Base-by-base conservation (phyloP, 73 alveolate genomes). In the Breviolum minutum region DNA sequence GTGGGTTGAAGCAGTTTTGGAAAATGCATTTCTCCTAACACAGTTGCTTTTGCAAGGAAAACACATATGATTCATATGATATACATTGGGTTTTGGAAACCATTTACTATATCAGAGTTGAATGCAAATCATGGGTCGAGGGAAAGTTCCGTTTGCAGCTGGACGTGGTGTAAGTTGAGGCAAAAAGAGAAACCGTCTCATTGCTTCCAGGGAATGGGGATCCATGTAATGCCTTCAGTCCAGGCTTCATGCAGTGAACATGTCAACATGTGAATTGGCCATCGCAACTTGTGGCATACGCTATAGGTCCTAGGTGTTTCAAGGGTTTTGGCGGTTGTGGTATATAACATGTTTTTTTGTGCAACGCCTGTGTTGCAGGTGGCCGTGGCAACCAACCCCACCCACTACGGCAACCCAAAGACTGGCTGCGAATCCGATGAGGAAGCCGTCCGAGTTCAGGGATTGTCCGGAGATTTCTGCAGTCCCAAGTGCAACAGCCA, bases 381-480 rank as follows among this genome's bases (percentile, higher is more conserved):
- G 86, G 98, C 91, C 26, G 64, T 74, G 63, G 91, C 90, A 22
- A 60, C 97, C 97, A 90, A 90, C 96, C 96, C 96, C 63, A 90
- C 96, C 63, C 96, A 90, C 96, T 90, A 90, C 64, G 96, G 96
- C 76, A 60, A 90, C 87, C 96, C 96, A 8, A 69, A 22, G 40
- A 69, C 85, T 14, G 96, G 96, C 96, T 90, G 96, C 96, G 96
- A 90, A 22, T 70, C 96, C 13, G 96, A 90, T n/a, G 96, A 90
- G 96, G 76, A 69, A 12, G 96, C 96, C 9, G 96, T 90, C 48
- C 87, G 87, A n/a, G 96, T 90, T 9, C 84, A 74, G 74, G 96
- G 96, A 27, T 54, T 89, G 87, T 69, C 96, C 29, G 96, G 96
- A 19, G 96, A 89, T 87, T 89, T 89, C 96, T 89, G 96, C 87